Base-by-base conservation (phyloP, 768 basidiomycete species). In the Rickenella mellea region DNA sequence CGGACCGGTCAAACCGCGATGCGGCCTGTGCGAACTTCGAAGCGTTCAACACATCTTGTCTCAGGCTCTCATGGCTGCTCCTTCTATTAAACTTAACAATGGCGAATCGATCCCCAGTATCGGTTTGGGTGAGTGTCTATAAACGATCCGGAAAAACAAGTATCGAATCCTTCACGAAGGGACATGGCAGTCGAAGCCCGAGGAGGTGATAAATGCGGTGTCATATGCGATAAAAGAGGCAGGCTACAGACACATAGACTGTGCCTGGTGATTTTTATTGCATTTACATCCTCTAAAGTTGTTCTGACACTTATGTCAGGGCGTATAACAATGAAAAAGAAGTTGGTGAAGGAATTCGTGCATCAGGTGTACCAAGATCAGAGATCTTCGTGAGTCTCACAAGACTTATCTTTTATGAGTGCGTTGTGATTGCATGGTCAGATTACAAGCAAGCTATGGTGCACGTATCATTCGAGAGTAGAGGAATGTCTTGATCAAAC, bases 221-320 rank as follows among this genome's bases (percentile, higher is more conserved):
- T 69, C 71, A 42, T 71, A 73, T 50, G 88, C 88, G 1, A 60
- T 93, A 47, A 81, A 79, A 48, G 74, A 76, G 43, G 69, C 61
- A 26, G 88, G 88, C 9, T 90, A 89, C 64, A 71, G 72, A 58
- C 87, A 78, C 55, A 78, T 81, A 48, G 83, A 83, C 60, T 84
- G 79, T 57, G 84, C 83, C 27, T 67, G 66, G 69, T 69, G 43
- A 15, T 57, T 37, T 29, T 24, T 12, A 45, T 20, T 20, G 24
- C 10, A 5, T 8, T 26, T 29, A 40, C 38, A 45, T 15, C 14
- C 21, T 6, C 15, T 24, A 17, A 40, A 14, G 14, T 12, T 26
- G 38, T 45, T 30, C 46, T 42, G 49, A 19, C 40, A 27, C 37
- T 24, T 44, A 26, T 44, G 11, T 33, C 46, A 64, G 78, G 80